Evolutionary conservation across 2,329 filamentous ascomycete genomes (phyloP).

Genomic region (Boeremia exigua): DNA sequence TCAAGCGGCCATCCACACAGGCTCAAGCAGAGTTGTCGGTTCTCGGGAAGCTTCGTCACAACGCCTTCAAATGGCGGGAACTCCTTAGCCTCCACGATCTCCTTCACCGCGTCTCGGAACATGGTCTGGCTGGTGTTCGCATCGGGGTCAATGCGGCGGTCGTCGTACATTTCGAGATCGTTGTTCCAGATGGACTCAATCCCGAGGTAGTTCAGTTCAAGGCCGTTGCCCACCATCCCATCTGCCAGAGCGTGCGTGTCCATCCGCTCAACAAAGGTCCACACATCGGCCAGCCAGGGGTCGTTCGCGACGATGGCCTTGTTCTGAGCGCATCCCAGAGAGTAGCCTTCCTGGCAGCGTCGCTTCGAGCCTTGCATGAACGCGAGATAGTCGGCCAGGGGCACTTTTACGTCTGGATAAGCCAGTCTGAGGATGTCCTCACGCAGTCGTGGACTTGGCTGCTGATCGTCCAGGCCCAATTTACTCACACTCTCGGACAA

Average conservation of each 20-base stretch:
- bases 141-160: conserved; percentile 44
- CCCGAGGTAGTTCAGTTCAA: conserved; percentile 79
- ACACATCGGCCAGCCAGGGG: conserved; percentile 77
- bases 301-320: conserved; percentile 72
- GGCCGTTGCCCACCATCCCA: conserved; percentile 71
- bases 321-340: conserved; percentile 68
- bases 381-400: conserved; percentile 44
- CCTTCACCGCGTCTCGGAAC: conserved; percentile 61
- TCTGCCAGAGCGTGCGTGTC: conserved; percentile 69
- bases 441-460: conserved; percentile 41
- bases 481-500: conserved; percentile 38
- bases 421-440: conserved; percentile 46
- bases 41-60: conserved; percentile 69
- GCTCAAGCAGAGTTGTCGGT: conserved; percentile 76
- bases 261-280: conserved; percentile 74
- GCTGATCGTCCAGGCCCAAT: conserved; percentile 34
- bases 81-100: conserved; percentile 67
- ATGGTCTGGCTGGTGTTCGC: conserved; percentile 62
- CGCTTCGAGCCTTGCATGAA: conserved; percentile 52
- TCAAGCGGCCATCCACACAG: conserved; percentile 75
- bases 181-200: conserved; percentile 76
- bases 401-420: conserved; percentile 44
- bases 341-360: conserved; percentile 63
- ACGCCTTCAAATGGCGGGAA: conserved; percentile 69
- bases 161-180: conserved; percentile 63